Evolutionary conservation across 805 yeast genomes (phyloP), one percentile per base, ranked within the genome.

Genomic region (Candida verbasci): DNA sequence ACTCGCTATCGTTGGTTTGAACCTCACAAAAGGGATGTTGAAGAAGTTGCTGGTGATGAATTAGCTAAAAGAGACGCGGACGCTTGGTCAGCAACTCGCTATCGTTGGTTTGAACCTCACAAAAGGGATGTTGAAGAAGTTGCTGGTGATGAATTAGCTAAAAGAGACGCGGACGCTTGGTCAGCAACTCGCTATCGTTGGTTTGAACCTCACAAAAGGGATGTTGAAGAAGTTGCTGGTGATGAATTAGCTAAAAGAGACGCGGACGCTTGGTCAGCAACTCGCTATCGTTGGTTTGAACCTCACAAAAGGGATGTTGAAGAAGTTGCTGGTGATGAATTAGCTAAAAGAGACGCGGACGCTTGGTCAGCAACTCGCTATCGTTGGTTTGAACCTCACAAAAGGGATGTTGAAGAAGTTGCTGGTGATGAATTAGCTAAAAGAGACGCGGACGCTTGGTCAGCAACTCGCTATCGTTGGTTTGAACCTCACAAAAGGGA

Each of bases 171-270:
- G n/a, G n/a, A n/a, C n/a, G n/a, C n/a, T 16, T 32, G 28, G 28
- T n/a, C n/a, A n/a, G n/a, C n/a, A n/a, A 32, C 35, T 14, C n/a
- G 22, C 9, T 24, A 24, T 11, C 28, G 29, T 18, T 27, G 20
- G 16, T 32, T 32, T 25, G 35, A 25, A 25, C 30, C 35, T 12
- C 28, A 24, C 18, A 32, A 32, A 17, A 17, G 30, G 17, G 24
- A 31, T 18, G 30, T 20, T 28, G 21, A 27, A 11, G 25, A 32
- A 25, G 25, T 29, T 25, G 35, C 24, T 18, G 35, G 30, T 18
- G 22, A 6, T 20, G 22, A 9, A 6, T 7, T 7, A 9, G 9
- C 6, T 4, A 23, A 23, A 10, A 23, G 9, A 10, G 11, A 18
- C 16, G 25, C 20, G n/a, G n/a, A n/a, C n/a, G n/a, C n/a, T 16